Evolutionary conservation across 768 basidiomycete species (phyloP), one percentile per base, ranked within the genome.

Genomic region (Daedalea quercina): DNA sequence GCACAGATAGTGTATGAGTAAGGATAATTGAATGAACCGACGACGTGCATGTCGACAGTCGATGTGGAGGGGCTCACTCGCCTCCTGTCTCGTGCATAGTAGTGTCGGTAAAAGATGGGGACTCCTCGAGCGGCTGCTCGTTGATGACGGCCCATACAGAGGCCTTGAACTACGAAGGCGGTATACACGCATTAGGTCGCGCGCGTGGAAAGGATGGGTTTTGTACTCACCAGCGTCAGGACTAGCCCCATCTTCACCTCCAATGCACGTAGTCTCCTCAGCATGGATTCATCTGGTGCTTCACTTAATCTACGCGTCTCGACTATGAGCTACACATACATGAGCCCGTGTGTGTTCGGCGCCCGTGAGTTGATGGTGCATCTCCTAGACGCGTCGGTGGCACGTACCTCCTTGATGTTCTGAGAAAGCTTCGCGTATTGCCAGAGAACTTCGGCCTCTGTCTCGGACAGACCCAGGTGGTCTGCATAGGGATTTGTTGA

Each of bases 241-340:
- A 97, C 94, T 50, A 99, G 76, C 8, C 90, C 91, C 87, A 99
- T 93, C 69, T 96, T 95, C 67, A 87, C 82, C 65, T 98, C 95
- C 44, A 99, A 73, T 6, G 81, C 75, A 34, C 94, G 77, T 25
- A 99, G 70, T 48, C 86, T 84, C 47, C 78, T 75, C 26, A 97
- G 72, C 63, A 97, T 77, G 48, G 75, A 73, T 55, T 87, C 79
- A 64, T 96, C 90, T 1, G 93, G 93, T 46, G 81, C 76, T 54
- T 87, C 81, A 50, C 82, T 77, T 54, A 95, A 75, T 35, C 71
- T 69, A 57, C 81, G 84, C n/a, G 90, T 85, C 65, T 81, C 78
- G 40, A 73, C 68, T 12, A 84, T 76, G 49, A 90, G 67, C 90
- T 91, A 50, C 35, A 24, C 19, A 9, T 25, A 7, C 19, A 11